Conservation (phyloP, 1,284 basidiomycete genomes). For the Moesziomyces sp. region DNA sequence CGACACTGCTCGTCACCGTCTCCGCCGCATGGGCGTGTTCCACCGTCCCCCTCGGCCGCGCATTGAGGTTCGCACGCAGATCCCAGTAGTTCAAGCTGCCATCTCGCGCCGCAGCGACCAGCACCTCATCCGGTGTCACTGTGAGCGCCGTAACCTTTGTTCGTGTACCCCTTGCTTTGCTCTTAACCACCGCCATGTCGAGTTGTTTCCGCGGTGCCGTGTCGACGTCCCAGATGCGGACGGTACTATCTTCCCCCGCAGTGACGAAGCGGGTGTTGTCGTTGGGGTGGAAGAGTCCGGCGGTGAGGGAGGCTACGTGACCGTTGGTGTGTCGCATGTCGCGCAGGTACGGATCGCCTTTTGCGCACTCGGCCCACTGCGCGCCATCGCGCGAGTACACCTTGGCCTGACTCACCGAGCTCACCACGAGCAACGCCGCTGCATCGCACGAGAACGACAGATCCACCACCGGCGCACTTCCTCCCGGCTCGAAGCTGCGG, state of each 20-base stretch:
- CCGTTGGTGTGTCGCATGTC: conserved; percentile 98
- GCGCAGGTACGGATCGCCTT: conserved; percentile 96
- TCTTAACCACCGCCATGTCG: conserved; percentile 92
- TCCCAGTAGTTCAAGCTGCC: conserved; percentile 81
- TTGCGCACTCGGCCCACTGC: conserved; percentile 72
- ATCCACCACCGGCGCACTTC: conserved; percentile 75
- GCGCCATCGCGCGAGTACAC: conserved; percentile 75
- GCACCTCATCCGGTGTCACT: conserved; percentile 1
- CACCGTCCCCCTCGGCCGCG: conserved; percentile 83
- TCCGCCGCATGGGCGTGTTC: conserved; percentile 86
- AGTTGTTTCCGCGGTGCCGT: conserved; percentile 81
- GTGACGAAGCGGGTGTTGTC: conserved; percentile 87
- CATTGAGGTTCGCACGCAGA: conserved; percentile 83
- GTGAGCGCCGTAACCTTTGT: conserved; percentile 81
- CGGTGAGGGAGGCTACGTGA: conserved; percentile 89
- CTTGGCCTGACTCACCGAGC: conserved; percentile 86
- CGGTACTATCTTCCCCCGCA: conserved; percentile 91
- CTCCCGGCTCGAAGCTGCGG: conserved; percentile 92
- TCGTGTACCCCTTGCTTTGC: conserved; percentile 91
- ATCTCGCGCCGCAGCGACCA: conserved; percentile 81
- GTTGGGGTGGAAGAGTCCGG: conserved; percentile 91
- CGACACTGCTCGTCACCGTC: conserved; percentile 83
- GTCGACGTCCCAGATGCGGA: conserved; percentile 94
- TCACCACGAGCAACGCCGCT: conserved; percentile 70
- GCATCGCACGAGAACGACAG: conserved; percentile 42